Percentiles rank a stretch among this genome's conserved stretches.
phyloP scores from a whole-genome alignment of 129 eudicot species.

The Flaveria robusta region DNA sequence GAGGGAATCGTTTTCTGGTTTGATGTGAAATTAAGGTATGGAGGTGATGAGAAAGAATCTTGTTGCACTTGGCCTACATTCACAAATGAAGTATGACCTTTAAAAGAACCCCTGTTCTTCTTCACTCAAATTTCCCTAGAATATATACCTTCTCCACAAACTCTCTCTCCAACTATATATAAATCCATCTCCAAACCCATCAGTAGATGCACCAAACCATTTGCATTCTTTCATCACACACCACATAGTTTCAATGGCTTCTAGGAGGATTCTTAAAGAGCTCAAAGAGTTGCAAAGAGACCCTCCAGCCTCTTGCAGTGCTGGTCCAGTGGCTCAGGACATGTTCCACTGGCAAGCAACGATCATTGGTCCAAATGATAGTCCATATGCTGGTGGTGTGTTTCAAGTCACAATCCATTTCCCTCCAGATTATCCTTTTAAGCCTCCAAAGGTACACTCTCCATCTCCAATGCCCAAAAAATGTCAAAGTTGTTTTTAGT shows the following conservation, averaged over 20 bases:
- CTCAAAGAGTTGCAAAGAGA: slow-evolving; percentile 80
- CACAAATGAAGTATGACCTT: slow-evolving; percentile 23
- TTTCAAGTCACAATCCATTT: slow-evolving; percentile 81
- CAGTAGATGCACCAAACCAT: slow-evolving; percentile 29
- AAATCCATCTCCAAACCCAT: slow-evolving; percentile 11
- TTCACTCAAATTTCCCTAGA: slow-evolving; percentile 28
- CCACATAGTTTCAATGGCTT: slow-evolving; percentile 51
- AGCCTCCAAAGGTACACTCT: slow-evolving; percentile 67
- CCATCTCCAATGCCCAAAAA: slow-evolving; percentile 1
- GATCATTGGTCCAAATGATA: slow-evolving; percentile 75
- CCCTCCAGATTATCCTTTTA: slow-evolving; percentile 80
- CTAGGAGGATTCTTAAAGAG: slow-evolving; percentile 78
- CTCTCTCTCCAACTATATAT: slow-evolving; percentile 24
- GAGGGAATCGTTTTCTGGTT: slow-evolving; percentile 2
- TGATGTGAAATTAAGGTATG: slow-evolving; percentile 31
- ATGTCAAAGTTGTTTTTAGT: background rate
- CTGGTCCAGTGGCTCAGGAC: slow-evolving; percentile 84
- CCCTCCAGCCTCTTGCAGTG: slow-evolving; percentile 86
- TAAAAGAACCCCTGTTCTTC: slow-evolving; percentile 3
- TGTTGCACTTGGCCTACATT: slow-evolving; percentile 28
- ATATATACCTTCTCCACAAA: slow-evolving; percentile 46
- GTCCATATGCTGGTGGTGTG: slow-evolving; percentile 84
- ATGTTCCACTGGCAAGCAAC: slow-evolving; percentile 92
- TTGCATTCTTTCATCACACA: slow-evolving; percentile 18
- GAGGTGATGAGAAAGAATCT: slow-evolving; percentile 43